Evolutionary conservation across 2,329 filamentous ascomycete species (phyloP), one percentile per base, ranked within the genome.

Genomic region (Pestalotiopsis sp.): DNA sequence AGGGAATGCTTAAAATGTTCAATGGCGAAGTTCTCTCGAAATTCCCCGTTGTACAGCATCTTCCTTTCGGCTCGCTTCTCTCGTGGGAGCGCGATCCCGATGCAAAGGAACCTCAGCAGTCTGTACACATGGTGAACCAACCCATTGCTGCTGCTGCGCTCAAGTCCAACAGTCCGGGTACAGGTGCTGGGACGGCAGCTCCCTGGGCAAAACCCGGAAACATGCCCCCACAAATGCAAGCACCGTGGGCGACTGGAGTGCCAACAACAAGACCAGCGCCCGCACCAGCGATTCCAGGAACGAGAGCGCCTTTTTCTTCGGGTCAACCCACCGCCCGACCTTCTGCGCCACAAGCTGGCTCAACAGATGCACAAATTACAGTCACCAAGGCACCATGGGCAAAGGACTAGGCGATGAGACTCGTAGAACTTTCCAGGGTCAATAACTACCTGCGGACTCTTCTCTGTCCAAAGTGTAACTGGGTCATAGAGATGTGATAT

Each of bases 1-100:
- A 92, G 90, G 96, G 96, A 64, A 98, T 99, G 96, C 89, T 99
- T 75, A 99, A 98, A 81, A 99, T 99, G 96, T 99, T 95, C 82
- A 94, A 97, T 72, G 96, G 93, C 20, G 96, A 99, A 82, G 96
- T 99, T 3, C 84, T 99, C 14, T 93, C 92, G 52, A 99, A 99
- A 79, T 98, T 98, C 76, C 96, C 96, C 2, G 96, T 99, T 2
- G 94, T 99, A n/a, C 96, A 99, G 80, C 96, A 99, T 80, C 98
- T 96, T 72, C 88, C 86, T 2, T 95, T 96, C 72, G 93, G 93
- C 30, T 91, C 90, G 5, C 81, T 96, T n/a, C 94, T 95, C 76
- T 88, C 86, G 48, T 95, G 92, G 91, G 89, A 93, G 2, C 80
- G 78, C 60, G 91, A 94, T 75, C 90, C 90, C 0, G 81, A 87